Percentiles rank a stretch among this genome's conserved stretches.
These are phyloP conservation scores for Ilyonectria destructans DNA, from an alignment of 2,329 filamentous ascomycete species.

Conservation along the genomic window DNA sequence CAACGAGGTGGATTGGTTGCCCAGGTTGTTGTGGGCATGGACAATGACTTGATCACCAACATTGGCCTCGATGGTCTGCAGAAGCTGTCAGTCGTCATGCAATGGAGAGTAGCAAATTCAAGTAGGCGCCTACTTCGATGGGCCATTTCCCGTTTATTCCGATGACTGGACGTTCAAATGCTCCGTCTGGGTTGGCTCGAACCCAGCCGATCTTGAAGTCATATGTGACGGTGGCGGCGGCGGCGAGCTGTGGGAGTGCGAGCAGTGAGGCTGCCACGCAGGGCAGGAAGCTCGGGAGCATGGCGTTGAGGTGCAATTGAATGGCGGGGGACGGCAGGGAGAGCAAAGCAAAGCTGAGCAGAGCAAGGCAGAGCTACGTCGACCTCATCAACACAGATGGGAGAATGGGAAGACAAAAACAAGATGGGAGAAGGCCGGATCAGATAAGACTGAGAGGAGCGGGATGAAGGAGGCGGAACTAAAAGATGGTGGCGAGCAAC, in stretches of 20 bases:
- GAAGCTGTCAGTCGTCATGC: too few relatives aligned
- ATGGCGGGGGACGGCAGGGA: neutral
- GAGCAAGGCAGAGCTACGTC: conserved; percentile 11
- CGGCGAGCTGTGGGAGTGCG: conserved; percentile 39
- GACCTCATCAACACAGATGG: conserved; percentile 25
- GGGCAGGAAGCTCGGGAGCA: conserved; percentile 38
- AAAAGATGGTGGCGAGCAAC: neutral
- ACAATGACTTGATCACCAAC: conserved; percentile 75
- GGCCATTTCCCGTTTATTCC: conserved; percentile 87
- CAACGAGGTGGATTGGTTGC: conserved; percentile 75
- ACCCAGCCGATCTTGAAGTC: conserved; percentile 83
- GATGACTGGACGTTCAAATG: conserved; percentile 75
- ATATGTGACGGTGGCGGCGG: conserved; percentile 67
- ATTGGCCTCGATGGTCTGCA: conserved; percentile 74
- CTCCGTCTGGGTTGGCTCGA: conserved; percentile 79
- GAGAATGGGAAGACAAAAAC: conserved; percentile 10
- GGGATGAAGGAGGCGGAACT: conserved; percentile 18
- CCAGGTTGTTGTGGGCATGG: conserved; percentile 72
- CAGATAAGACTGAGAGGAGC: conserved; percentile 28
- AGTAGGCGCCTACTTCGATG: conserved; percentile 52
- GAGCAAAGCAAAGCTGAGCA: too few relatives aligned
- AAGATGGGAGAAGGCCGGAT: conserved; percentile 26
- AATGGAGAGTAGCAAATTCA: too few relatives aligned
- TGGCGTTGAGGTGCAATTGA: conserved; percentile 25
- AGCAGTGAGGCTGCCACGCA: conserved; percentile 40